These are phyloP conservation scores for Musa balbisiana DNA, from an alignment of 202 grass and related monocot genomes.

Conservation along the genomic window DNA sequence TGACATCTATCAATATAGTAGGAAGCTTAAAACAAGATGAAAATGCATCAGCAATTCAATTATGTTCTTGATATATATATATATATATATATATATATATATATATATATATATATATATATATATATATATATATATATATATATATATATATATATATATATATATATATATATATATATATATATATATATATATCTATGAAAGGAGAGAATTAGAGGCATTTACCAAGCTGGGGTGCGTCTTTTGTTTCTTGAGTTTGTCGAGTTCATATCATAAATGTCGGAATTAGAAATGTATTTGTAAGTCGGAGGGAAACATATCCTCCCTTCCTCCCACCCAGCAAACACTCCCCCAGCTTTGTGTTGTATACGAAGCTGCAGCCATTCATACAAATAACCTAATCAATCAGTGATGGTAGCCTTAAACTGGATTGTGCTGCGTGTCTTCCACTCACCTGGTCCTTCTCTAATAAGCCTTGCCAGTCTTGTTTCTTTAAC, in stretches of 20 bases:
- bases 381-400: neutral
- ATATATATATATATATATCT: too few relatives aligned
- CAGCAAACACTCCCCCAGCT: conserved; percentile 54
- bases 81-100: too few relatives aligned
- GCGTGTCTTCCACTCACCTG: conserved; percentile 30
- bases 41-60: too few relatives aligned
- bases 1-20: too few relatives aligned
- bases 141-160: too few relatives aligned
- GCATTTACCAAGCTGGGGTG: conserved; percentile 64
- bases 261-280: conserved; percentile 43
- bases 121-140: too few relatives aligned
- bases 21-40: neutral
- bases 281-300: conserved; percentile 66
- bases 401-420: neutral
- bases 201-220: neutral
- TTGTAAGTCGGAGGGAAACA: conserved; percentile 89
- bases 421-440: neutral
- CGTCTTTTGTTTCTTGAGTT: conserved; percentile 52
- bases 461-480: conserved; percentile 52
- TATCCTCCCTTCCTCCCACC: conserved; percentile 83
- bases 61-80: neutral
- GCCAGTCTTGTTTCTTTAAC: conserved; percentile 57
- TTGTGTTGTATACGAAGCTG: conserved; percentile 58
- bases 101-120: too few relatives aligned
- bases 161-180: too few relatives aligned